Evolutionary conservation across 129 eudicot genomes (phyloP).

Genomic region (Tagetes patula): DNA sequence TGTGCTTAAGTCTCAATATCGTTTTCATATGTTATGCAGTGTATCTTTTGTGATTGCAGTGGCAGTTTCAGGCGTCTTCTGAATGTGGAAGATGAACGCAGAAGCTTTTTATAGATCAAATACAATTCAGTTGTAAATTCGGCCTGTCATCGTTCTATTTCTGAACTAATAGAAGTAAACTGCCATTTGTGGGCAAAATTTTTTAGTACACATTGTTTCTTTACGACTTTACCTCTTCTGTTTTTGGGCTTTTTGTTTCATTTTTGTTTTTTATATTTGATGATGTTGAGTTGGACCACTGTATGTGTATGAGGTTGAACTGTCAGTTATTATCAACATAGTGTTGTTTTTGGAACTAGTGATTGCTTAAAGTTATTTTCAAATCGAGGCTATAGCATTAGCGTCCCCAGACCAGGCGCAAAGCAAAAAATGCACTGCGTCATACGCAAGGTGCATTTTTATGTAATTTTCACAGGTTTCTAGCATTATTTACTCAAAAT

Average conservation of each 20-base stretch:
- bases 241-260: neutral
- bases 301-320: conserved; percentile 12
- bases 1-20: neutral
- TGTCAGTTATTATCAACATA: neutral
- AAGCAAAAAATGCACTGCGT: no score
- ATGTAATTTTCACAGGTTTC: no score
- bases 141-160: conserved; percentile 13
- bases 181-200: conserved; percentile 26
- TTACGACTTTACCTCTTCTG: neutral
- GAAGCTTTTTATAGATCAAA: conserved; percentile 22
- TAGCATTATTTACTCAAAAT: no score
- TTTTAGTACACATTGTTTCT: conserved; percentile 20
- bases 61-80: conserved; percentile 10
- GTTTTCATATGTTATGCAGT: conserved; percentile 19
- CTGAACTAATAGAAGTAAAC: neutral
- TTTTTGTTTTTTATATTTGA: neutral
- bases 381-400: no score
- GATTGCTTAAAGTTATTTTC: conserved; percentile 2
- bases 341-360: neutral
- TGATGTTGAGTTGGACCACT: neutral
- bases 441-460: no score
- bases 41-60: neutral
- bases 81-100: conserved; percentile 20
- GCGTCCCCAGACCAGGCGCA: no score
- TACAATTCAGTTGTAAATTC: conserved; percentile 19